Base-by-base conservation (phyloP, 805 yeast genomes). In the Yamadazyma sp. region DNA sequence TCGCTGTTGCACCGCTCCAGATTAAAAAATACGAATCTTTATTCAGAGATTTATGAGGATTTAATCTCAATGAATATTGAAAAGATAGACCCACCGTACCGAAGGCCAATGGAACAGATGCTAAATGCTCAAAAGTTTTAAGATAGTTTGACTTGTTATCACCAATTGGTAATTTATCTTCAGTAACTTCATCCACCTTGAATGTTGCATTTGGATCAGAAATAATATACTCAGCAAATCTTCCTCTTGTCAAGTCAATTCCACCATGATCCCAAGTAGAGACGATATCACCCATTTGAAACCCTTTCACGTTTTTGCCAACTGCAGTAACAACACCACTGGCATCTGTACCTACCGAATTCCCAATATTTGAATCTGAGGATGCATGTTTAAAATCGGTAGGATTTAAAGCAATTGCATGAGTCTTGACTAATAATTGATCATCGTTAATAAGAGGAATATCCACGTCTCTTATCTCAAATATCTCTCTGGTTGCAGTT, bases 41-140 rank as follows among this genome's bases (percentile, higher is more conserved):
- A 33, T 54, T 49, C 7, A 10, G 19, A 5, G 3, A 9, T 20
- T 35, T 30, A 12, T 26, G 17, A 10, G 29, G 29, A 4, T 31
- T 23, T 14, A 52, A 20, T 9, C 39, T 38, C 26, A 55, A 43
- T 7, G 38, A 20, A 32, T 37, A 21, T 23, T 43, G 20, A 31
- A 62, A 65, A 13, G 68, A 58, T 38, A 51, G 48, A 20, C 70
- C 76, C 12, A 73, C 65, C 3, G 86, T 81, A 32, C 58, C 61
- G 31, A 75, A 50, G 12, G 79, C 70, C 33, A 78, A 60, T 21
- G 82, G 74, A 23, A 78, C 50, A 8, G 82, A 59, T 3, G 84
- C 80, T 12, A 86, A 86, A 42, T 71, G 83, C 60, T 81, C 87
- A 47, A 66, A 79, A 11, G 80, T 61, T 18, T 28, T 23, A 22